A percentile compares a stretch with the other conserved stretches of the same genome.
These are phyloP conservation scores for Syncephalis fuscata DNA, from an alignment of 371 early-diverging fungal genomes.

Conservation along the genomic window DNA sequence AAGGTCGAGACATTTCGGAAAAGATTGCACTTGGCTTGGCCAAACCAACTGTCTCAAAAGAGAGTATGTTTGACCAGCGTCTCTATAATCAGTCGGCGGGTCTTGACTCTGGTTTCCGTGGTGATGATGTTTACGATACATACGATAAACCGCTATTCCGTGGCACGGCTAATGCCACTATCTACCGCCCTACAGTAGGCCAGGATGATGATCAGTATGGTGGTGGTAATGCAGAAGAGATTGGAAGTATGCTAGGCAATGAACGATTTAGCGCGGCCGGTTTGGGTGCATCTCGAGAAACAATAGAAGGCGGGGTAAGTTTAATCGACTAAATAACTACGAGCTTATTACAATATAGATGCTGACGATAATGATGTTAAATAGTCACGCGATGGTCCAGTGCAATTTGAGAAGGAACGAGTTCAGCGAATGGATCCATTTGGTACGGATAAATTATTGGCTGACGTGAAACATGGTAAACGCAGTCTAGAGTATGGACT, in stretches of 20 bases:
- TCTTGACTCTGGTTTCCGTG: slow-evolving; percentile 69
- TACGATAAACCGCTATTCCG: slow-evolving; percentile 86
- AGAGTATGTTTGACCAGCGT: slow-evolving; percentile 84
- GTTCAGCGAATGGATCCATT: slow-evolving; percentile 17
- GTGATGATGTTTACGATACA: slow-evolving; percentile 69
- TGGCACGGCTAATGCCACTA: slow-evolving; percentile 39
- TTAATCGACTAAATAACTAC: slow-evolving; percentile 2
- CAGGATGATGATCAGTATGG: slow-evolving; percentile 47
- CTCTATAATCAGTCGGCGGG: slow-evolving; percentile 85
- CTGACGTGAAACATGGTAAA: too few species aligned
- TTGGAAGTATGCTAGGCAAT: slow-evolving; percentile 45
- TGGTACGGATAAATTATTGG: slow-evolving; percentile 36
- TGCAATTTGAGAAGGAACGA: slow-evolving; percentile 77
- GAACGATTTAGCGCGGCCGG: slow-evolving; percentile 36
- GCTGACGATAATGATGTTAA: slow-evolving; percentile 1
- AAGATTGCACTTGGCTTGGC: slow-evolving; percentile 93
- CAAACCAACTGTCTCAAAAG: slow-evolving; percentile 72
- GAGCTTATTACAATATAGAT: too few species aligned
- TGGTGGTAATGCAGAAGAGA: slow-evolving; percentile 45
- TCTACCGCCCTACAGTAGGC: slow-evolving; percentile 68
- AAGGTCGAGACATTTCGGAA: slow-evolving; percentile 91
- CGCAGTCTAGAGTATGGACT: too few species aligned
- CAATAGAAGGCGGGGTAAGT: background rate
- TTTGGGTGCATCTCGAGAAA: background rate
- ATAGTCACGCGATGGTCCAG: slow-evolving; percentile 58